phyloP scores from a whole-genome alignment of 2,329 filamentous ascomycete species.

The Xylaria polymorpha region DNA sequence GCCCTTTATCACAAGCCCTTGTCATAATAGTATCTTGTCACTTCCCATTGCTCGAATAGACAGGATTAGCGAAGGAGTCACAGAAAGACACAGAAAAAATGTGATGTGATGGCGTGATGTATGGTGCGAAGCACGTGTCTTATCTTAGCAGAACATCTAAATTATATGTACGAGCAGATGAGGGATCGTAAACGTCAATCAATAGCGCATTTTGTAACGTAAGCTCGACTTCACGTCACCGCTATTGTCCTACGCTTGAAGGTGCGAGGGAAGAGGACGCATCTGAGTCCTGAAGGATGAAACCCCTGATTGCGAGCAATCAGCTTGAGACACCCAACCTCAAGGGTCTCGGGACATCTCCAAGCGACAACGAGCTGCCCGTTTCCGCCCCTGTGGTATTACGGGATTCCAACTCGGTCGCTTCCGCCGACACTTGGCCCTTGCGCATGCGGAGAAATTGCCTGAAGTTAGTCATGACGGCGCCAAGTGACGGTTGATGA shows the following conservation, averaged over 20 bases:
- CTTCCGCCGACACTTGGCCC: slow-evolving; percentile 27
- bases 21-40: background rate
- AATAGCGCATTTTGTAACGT: too few species aligned
- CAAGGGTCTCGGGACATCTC: slow-evolving; percentile 35
- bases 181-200: too few species aligned
- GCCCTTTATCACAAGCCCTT: background rate
- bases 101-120: too few species aligned
- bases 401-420: slow-evolving; percentile 35
- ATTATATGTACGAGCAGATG: too few species aligned
- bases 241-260: background rate
- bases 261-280: background rate
- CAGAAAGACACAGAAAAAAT: too few species aligned
- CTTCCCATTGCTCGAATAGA: too few species aligned
- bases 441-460: slow-evolving; percentile 20
- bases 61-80: too few species aligned
- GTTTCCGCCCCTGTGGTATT: slow-evolving; percentile 30
- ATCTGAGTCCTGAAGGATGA: background rate
- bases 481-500: slow-evolving; percentile 43
- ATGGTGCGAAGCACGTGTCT: too few species aligned
- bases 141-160: too few species aligned
- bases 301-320: background rate
- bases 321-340: slow-evolving; percentile 38
- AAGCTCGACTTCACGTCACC: background rate
- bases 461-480: slow-evolving; percentile 6
- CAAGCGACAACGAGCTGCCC: slow-evolving; percentile 34